Evolutionary conservation across 805 yeast species (phyloP), one percentile per base, ranked within the genome.

Genomic region (Kodamaea kakaduensis): DNA sequence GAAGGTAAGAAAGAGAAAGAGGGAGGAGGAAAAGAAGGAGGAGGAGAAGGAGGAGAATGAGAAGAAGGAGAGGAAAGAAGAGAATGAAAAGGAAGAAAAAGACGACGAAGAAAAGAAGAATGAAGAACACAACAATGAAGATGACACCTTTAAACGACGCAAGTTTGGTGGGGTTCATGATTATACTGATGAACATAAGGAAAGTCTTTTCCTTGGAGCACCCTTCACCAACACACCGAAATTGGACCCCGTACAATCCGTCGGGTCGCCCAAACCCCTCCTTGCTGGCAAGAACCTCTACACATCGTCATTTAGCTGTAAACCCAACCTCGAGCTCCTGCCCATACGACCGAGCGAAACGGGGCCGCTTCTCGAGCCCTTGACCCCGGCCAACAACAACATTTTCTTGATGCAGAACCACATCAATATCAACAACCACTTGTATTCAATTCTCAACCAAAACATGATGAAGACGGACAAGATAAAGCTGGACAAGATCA

Each of bases 301-400:
- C 50, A 75, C 84, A 3, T 78, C 83, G 16, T 76, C 83, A 9
- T 80, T 80, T 56, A 78, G 81, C 52, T 77, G 83, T 47, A 73
- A 69, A 45, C 75, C 82, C 17, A 79, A 74, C 48, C 69, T 79
- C 43, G 85, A 80, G 48, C 54, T 80, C 14, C 75, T 81, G 16
- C 86, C 86, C 6, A 50, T 77, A 29, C 66, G 75, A 42, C 61
- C 72, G 5, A 66, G 68, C 37, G 81, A 76, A 38, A 73, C 82
- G 3, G 85, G 84, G 1, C 84, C 85, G 5, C 56, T 79, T 27
- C 59, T 79, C 32, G 84, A 78, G 53, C 84, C 86, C 9, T 55
- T 77, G 32, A 76, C 84, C 4, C 84, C 84, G 10, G 47, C 42
- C 12, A 44, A 37, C 36, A 45, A 39, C 28, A 38, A 33, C 31